Base-by-base conservation (phyloP, 805 yeast species). In the Schwanniomyces sp. region DNA sequence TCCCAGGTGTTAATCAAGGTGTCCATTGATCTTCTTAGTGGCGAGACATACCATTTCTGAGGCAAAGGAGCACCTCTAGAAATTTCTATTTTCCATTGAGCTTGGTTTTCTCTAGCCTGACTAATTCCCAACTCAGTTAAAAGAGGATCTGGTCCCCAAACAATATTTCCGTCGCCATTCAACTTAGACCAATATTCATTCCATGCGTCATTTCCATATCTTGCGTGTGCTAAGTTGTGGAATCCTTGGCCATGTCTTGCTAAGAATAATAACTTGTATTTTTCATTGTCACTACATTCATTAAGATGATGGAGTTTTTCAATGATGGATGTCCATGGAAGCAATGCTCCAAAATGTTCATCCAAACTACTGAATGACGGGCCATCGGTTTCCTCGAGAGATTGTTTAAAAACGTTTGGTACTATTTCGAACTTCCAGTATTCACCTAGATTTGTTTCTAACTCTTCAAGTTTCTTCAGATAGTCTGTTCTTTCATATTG, bases 231-330 rank as follows among this genome's bases (percentile, higher is more conserved):
- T 46, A 67, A 57, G 54, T 79, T 79, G 55, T 79, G 84, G 55
- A 55, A 77, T 1, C 83, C 84, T 51, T 79, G 80, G 4, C 82
- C 83, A 51, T 79, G 84, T 44, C 84, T 69, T 5, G 78, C 81
- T 30, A 78, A 63, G 49, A 72, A 72, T 34, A 79, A 59, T 9
- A 79, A 54, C 57, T 79, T 79, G 60, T 77, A 79, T 6, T 50
- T 46, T n/a, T 55, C 68, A 45, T 67, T 58, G 1, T 38, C 38
- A 5, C 49, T 53, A 29, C 69, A 55, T 7, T 48, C 37, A 49
- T 76, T 78, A 53, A 79, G 63, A n/a, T 58, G 52, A 5, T 60
- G 49, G 14, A 79, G 56, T n/a, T 65, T 53, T 2, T 41, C 28
- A 30, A 58, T 44, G 3, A 71, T 57, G 11, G 66, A 61, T 5